phyloP scores from a whole-genome alignment of 768 basidiomycete genomes.

The Mycena filopes region DNA sequence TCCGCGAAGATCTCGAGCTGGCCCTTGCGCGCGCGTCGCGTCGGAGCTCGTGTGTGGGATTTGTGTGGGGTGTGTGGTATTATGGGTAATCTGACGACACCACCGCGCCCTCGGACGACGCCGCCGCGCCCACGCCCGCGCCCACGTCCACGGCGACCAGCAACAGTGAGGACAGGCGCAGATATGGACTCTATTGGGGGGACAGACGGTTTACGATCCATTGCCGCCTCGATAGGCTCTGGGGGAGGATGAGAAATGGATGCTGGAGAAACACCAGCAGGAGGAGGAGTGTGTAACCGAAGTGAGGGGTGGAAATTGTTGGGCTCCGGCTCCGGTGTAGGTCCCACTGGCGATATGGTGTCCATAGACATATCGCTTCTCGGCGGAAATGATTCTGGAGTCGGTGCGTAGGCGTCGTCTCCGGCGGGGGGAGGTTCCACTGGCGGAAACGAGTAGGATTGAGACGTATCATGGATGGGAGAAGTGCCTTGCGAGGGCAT shows the following conservation, averaged over 20 bases:
- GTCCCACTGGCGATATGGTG: conserved; percentile 7
- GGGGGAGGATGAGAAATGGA: conserved; percentile 11
- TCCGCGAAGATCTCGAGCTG: not conserved
- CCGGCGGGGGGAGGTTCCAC: conserved; percentile 7
- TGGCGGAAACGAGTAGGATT: conserved; percentile 18
- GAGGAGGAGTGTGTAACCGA: conserved; percentile 1
- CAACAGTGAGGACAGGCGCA: conserved; percentile 5
- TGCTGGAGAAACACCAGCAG: not conserved
- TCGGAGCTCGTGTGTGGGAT: not conserved
- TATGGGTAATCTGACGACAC: not conserved
- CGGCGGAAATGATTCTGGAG: conserved; percentile 10
- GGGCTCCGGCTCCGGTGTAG: not conserved
- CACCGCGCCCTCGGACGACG: conserved; percentile 6
- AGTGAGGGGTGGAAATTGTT: conserved; percentile 2
- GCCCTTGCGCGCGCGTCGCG: not conserved
- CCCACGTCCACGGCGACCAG: not conserved
- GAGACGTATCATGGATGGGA: not conserved
- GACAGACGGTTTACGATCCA: conserved; percentile 14
- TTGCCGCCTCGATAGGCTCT: not conserved
- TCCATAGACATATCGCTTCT: not conserved
- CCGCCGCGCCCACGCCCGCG: conserved; percentile 18
- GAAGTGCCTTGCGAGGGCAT: conserved; percentile 9
- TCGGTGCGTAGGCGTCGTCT: conserved; percentile 2
- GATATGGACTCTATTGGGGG: conserved; percentile 33
- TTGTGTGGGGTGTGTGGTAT: conserved; percentile 5